phyloP scores from a whole-genome alignment of 225 moss, liverwort and hornwort genomes.

The Sphagnum tenellum region DNA sequence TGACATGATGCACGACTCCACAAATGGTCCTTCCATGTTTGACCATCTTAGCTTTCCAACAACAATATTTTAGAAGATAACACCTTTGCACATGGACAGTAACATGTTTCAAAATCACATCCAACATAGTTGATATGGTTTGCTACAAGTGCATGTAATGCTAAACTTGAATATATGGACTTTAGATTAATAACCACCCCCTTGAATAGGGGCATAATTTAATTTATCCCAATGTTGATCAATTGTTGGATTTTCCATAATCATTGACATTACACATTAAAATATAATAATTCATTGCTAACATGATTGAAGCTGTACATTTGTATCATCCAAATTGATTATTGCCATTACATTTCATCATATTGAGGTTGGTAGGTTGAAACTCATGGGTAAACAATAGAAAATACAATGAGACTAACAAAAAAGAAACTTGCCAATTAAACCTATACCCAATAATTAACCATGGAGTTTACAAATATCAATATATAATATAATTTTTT shows the following conservation, averaged over 20 bases:
- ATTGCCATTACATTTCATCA: background rate
- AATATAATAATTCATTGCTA: background rate
- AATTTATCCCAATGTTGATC: background rate
- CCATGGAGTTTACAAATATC: background rate
- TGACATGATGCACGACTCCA: no score
- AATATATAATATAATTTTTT: background rate
- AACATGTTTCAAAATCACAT: background rate
- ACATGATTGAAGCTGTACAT: no score
- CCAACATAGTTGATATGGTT: background rate
- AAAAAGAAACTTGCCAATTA: background rate
- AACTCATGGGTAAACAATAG: background rate
- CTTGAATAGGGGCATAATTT: background rate
- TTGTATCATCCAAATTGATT: no score
- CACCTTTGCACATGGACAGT: background rate
- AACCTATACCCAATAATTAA: conserved; percentile 1
- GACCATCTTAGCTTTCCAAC: background rate
- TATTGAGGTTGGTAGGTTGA: background rate
- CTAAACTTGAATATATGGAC: background rate
- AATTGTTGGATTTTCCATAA: background rate
- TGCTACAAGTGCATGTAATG: conserved; percentile 1
- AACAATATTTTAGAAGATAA: background rate
- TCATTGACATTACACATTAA: background rate
- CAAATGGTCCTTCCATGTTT: background rate
- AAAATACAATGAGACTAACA: background rate
- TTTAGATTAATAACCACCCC: background rate